These are phyloP conservation scores for Paspalum vaginatum DNA, from an alignment of 176 grass and related monocot genomes.

Conservation along the genomic window DNA sequence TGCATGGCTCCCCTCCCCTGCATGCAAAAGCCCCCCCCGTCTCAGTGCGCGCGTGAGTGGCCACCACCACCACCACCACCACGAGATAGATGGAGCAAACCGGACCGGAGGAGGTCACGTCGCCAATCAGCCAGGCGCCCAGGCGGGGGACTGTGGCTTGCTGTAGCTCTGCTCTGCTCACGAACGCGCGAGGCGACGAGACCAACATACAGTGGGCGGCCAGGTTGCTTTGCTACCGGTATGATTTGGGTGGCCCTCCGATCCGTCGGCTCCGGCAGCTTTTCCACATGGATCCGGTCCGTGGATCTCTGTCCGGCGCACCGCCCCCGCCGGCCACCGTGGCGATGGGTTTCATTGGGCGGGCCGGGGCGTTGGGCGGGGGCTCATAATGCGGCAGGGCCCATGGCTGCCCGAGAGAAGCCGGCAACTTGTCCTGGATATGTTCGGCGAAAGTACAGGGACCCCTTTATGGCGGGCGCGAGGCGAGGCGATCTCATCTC, in stretches of 20 bases:
- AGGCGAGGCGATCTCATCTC: background rate
- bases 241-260: no score
- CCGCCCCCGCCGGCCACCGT: background rate
- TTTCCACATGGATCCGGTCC: constrained; percentile 14
- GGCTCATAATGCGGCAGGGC: background rate
- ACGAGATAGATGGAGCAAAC: background rate
- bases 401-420: constrained; percentile 27
- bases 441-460: constrained; percentile 35
- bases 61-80: background rate
- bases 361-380: background rate
- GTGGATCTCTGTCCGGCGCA: background rate
- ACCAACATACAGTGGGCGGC: background rate
- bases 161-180: background rate
- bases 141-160: background rate
- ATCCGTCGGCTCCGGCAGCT: background rate
- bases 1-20: background rate
- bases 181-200: background rate
- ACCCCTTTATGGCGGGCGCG: background rate
- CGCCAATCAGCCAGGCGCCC: background rate
- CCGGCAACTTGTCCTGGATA: constrained; percentile 31
- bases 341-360: background rate
- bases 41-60: constrained; percentile 3
- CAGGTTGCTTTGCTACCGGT: background rate
- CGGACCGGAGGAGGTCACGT: background rate
- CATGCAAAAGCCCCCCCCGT: background rate